Evolutionary conservation across 208 protist species (phyloP).

Genomic region (Borovskyia barvae): DNA sequence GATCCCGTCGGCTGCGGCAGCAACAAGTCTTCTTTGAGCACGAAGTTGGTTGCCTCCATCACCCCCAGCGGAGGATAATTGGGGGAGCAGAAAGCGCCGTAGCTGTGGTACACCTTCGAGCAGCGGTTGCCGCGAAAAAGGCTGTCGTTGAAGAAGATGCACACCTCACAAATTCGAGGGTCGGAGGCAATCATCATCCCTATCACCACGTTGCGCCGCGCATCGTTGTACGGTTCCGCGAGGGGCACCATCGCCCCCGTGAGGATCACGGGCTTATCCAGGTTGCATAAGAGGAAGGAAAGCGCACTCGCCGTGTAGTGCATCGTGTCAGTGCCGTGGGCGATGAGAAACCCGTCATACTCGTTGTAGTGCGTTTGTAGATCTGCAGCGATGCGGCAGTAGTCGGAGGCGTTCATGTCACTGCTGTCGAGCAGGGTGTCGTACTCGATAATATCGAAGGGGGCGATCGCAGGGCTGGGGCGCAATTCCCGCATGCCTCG

Average conservation of each 20-base stretch:
- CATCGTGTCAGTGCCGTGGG: slow-evolving; percentile 98
- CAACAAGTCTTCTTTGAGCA: slow-evolving; percentile 41
- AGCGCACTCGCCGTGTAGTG: slow-evolving; percentile 95
- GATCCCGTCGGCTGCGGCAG: slow-evolving; percentile 49
- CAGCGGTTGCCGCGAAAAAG: slow-evolving; percentile 93
- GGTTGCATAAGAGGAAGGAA: slow-evolving; percentile 95
- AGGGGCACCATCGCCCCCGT: slow-evolving; percentile 95
- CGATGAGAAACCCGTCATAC: slow-evolving; percentile 97
- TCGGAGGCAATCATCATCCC: slow-evolving; percentile 85
- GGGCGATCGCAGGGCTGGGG: slow-evolving; percentile 37
- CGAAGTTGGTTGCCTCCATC: slow-evolving; percentile 72
- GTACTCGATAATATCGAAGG: slow-evolving; percentile 84
- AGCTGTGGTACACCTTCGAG: slow-evolving; percentile 78
- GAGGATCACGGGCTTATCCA: slow-evolving; percentile 95
- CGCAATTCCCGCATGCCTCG: slow-evolving; percentile 56
- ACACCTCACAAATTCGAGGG: slow-evolving; percentile 91
- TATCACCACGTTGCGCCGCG: slow-evolving; percentile 76
- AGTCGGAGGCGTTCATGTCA: slow-evolving; percentile 74
- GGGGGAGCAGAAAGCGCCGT: slow-evolving; percentile 87
- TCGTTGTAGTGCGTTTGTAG: slow-evolving; percentile 73
- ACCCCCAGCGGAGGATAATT: slow-evolving; percentile 90
- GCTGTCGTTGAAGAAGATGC: slow-evolving; percentile 94
- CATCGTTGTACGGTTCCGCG: slow-evolving; percentile 88
- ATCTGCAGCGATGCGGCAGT: slow-evolving; percentile 75
- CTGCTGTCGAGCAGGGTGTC: slow-evolving; percentile 81